A percentile compares a stretch with the other conserved stretches of the same genome.
These are phyloP conservation scores for Penicillium robsamsonii DNA, from an alignment of 495 filamentous ascomycete species.

Conservation along the genomic window DNA sequence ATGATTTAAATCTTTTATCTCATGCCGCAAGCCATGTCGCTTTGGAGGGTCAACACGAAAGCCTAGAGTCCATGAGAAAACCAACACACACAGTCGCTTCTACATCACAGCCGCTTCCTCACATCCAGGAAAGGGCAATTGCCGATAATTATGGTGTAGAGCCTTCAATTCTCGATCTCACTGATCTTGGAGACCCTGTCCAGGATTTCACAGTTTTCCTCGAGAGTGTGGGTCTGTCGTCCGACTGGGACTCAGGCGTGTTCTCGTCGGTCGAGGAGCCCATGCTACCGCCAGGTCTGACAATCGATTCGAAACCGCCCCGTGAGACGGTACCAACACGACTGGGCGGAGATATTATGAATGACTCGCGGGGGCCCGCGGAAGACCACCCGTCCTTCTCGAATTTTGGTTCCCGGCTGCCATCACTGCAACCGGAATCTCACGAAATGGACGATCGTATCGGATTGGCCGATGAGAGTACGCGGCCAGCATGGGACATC, in stretches of 20 bases:
- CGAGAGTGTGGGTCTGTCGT: slow-evolving; percentile 50
- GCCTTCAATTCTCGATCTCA: slow-evolving; percentile 46
- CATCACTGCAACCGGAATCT: slow-evolving; percentile 64
- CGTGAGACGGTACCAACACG: slow-evolving; percentile 33
- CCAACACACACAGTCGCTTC: slow-evolving; percentile 29
- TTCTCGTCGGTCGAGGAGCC: slow-evolving; percentile 49
- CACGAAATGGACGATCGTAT: slow-evolving; percentile 56
- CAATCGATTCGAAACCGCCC: slow-evolving; percentile 40
- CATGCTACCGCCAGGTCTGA: slow-evolving; percentile 36
- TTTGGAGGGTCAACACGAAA: slow-evolving; percentile 48
- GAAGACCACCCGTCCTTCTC: slow-evolving; percentile 54
- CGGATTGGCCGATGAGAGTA: slow-evolving; percentile 44
- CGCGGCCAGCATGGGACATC: slow-evolving; percentile 61
- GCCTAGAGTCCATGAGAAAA: slow-evolving; percentile 44
- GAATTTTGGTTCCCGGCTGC: slow-evolving; percentile 66
- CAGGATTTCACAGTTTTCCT: slow-evolving; percentile 52
- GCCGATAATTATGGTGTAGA: slow-evolving; percentile 49
- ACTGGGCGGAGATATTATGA: slow-evolving; percentile 39
- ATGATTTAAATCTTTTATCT: slow-evolving; percentile 49
- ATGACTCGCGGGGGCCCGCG: slow-evolving; percentile 35
- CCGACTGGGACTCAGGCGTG: slow-evolving; percentile 51
- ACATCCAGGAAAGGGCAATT: slow-evolving; percentile 40
- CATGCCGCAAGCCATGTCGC: slow-evolving; percentile 52
- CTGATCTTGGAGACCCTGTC: slow-evolving; percentile 48
- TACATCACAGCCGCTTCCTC: slow-evolving; percentile 35